Conservation (phyloP, 2,329 filamentous ascomycete species). For the Aureobasidium uvarum region DNA sequence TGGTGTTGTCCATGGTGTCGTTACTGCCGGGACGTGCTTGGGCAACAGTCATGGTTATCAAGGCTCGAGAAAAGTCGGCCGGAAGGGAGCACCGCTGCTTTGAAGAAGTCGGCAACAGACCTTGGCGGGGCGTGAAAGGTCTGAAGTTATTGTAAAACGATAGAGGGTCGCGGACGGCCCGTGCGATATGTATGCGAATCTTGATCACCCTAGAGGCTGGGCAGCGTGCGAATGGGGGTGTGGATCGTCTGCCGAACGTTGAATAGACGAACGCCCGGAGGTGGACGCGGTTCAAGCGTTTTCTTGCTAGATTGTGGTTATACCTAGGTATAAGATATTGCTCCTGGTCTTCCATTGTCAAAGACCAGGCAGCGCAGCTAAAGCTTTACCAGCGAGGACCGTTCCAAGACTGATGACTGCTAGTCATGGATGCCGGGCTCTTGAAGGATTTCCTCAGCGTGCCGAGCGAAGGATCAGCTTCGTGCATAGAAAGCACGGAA, state of each 20-base stretch:
- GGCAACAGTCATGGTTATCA: neutral
- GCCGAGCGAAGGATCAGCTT: slow-evolving; percentile 10
- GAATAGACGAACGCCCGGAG: slow-evolving; percentile 15
- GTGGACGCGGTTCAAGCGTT: neutral
- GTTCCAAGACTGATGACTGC: neutral
- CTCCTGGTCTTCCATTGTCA: neutral
- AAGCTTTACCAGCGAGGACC: too few species aligned
- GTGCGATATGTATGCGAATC: slow-evolving; percentile 20
- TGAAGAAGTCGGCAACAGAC: neutral
- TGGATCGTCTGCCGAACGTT: slow-evolving; percentile 15
- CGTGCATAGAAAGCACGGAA: slow-evolving; percentile 19
- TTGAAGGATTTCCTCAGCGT: neutral
- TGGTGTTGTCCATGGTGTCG: slow-evolving; percentile 21
- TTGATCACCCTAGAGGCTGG: slow-evolving; percentile 15
- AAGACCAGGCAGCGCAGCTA: neutral
- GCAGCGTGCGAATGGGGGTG: neutral
- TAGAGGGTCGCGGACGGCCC: slow-evolving; percentile 3
- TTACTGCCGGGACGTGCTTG: slow-evolving; percentile 7
- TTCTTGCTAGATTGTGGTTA: neutral
- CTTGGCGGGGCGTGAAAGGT: slow-evolving; percentile 2
- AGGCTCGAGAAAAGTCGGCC: neutral
- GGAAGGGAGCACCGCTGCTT: neutral
- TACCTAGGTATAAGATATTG: neutral
- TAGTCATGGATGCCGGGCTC: neutral
- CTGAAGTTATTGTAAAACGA: slow-evolving; percentile 20